Conservation (phyloP, 208 protist genomes). For the Wallacemonas sp. region DNA sequence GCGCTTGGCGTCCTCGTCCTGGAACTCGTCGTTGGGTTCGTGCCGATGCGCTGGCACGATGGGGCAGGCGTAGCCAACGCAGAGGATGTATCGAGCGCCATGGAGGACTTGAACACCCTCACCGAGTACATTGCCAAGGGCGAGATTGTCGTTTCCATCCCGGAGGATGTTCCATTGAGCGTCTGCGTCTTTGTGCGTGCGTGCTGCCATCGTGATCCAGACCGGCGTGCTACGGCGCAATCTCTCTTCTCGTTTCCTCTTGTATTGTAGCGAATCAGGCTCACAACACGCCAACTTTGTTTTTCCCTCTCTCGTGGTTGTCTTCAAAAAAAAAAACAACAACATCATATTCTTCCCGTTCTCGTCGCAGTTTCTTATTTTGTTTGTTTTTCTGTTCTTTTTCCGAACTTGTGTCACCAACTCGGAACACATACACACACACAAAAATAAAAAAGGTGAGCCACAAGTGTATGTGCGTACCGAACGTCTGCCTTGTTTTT, state of each 20-base stretch:
- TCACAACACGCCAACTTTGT: too few relatives aligned
- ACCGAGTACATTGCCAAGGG: conserved; percentile 44
- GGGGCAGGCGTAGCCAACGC: not conserved
- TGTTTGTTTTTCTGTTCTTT: not conserved
- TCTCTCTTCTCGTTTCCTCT: conserved; percentile 37
- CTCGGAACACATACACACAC: too few relatives aligned
- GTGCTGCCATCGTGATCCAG: conserved; percentile 45
- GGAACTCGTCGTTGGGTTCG: conserved; percentile 56
- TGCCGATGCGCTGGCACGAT: conserved; percentile 39
- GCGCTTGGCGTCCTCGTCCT: conserved; percentile 51
- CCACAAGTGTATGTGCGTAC: too few relatives aligned
- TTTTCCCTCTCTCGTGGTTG: too few relatives aligned
- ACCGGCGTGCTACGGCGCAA: conserved; percentile 46
- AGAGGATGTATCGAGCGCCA: not conserved
- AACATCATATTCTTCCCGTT: too few relatives aligned
- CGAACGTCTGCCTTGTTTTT: too few relatives aligned
- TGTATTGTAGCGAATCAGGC: conserved; percentile 12
- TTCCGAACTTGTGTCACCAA: not conserved
- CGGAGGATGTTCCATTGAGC: conserved; percentile 28
- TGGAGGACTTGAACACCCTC: conserved; percentile 27
- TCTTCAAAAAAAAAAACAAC: too few relatives aligned
- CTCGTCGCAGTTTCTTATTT: not conserved
- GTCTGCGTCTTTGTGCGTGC: conserved; percentile 46
- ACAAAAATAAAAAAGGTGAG: too few relatives aligned
- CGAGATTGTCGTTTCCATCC: conserved; percentile 42